Base-by-base conservation (phyloP, 1,284 basidiomycete species). In the Lentinula novae-zelandiae region DNA sequence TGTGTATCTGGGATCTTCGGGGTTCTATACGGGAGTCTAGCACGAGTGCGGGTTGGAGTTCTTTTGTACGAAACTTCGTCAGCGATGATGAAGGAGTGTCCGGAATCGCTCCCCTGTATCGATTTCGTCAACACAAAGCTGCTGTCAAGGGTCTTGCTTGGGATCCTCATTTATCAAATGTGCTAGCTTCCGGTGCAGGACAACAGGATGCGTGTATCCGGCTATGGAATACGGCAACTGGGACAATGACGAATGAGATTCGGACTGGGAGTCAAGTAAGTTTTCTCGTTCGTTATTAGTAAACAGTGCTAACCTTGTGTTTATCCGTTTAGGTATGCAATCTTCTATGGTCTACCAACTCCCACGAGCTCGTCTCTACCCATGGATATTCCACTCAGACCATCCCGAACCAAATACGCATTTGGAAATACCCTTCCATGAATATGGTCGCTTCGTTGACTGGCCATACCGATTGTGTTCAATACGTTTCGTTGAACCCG, bases 101-200 rank as follows among this genome's bases (percentile, higher is more conserved):
- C 27, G 73, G 72, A 0, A 76, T 78, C 60, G 68, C 67, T 22
- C 96, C 96, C 1, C 75, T 98, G 15, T 95, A 90, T 85, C 44
- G 44, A 46, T 92, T 94, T 68, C 99, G 98, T 73, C 93, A 94
- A 60, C 93, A 98, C 65, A 96, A 99, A 71, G 96, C 97, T 0
- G 97, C 97, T 0, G 95, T 99, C 65, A 99, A 98, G 72, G 96
- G 96, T 2, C 89, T 99, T 17, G 95, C 95, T 1, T 99, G 97
- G 96, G 95, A 93, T 71, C 96, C 96, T 6, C 97, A 99, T 73
- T 84, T 97, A 61, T 81, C 90, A 17, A 95, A 95, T 1, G 82
- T 98, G 2, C 76, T 99, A 17, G 97, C 96, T 0, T 95, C 92
- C 2, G 97, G 97, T n/a, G 97, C 96, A 31, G 97, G 96, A 12